These are phyloP conservation scores for Globisporangium abappressorium DNA, from an alignment of 352 stramenopile genomes.

Conservation along the genomic window DNA sequence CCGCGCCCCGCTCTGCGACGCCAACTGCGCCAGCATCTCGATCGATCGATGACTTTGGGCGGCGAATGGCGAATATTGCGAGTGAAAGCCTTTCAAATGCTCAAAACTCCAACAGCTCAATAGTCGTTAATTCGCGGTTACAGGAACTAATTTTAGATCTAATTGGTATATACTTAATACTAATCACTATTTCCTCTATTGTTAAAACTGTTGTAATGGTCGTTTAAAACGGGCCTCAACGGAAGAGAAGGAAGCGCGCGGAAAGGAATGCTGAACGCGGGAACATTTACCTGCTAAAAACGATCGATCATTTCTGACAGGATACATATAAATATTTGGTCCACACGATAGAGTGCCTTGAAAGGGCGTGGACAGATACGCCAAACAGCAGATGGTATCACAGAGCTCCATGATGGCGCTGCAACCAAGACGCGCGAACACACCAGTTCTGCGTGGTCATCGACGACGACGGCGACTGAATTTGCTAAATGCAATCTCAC, in stretches of 20 bases:
- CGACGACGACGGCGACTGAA: too few relatives aligned
- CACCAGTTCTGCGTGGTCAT: neutral
- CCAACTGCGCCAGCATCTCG: constrained; percentile 12
- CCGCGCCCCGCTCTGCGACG: constrained; percentile 8
- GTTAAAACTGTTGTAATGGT: neutral
- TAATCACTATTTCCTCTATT: neutral
- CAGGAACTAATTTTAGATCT: neutral
- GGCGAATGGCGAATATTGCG: constrained; percentile 4
- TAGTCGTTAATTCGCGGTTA: neutral
- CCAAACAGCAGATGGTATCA: neutral
- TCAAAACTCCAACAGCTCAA: constrained; percentile 6
- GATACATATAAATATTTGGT: neutral
- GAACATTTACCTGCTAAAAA: neutral
- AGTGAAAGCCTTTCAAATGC: constrained; percentile 13
- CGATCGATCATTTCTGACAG: neutral
- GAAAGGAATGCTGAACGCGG: constrained; percentile 13
- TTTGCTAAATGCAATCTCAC: neutral
- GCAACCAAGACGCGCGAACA: neutral
- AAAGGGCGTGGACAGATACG: constrained; percentile 7
- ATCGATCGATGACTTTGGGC: constrained; percentile 1
- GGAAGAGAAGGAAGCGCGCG: constrained; percentile 9
- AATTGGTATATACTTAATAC: neutral
- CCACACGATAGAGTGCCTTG: neutral
- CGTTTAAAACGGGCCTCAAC: neutral
- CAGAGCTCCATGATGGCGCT: neutral